Evolutionary conservation across 768 basidiomycete species (phyloP).

Genomic region (Tephrocybe sp.): DNA sequence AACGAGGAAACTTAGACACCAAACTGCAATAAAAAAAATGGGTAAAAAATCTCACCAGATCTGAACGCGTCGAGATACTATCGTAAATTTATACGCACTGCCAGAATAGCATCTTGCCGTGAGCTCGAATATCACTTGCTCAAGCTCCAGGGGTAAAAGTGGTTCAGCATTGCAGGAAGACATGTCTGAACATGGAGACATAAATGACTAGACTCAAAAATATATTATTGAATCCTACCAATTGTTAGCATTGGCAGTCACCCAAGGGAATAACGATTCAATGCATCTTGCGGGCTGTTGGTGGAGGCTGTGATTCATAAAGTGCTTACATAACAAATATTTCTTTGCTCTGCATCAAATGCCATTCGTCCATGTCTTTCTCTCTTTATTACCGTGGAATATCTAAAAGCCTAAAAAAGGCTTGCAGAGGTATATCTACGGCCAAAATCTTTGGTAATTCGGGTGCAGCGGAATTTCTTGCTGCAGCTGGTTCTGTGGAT

Average conservation of each 20-base stretch:
- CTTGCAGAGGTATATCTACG: slow-evolving; percentile 6
- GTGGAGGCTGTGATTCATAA: too few species aligned
- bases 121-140: slow-evolving; percentile 23
- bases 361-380: slow-evolving; percentile 8
- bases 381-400: slow-evolving; percentile 7
- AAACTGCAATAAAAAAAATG: not conserved
- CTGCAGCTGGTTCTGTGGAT: slow-evolving; percentile 31
- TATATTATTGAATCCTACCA: too few species aligned
- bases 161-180: slow-evolving; percentile 2
- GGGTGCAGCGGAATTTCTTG: slow-evolving; percentile 34
- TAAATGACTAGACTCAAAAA: too few species aligned
- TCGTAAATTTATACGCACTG: slow-evolving; percentile 15
- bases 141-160: slow-evolving; percentile 22
- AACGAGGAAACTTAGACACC: not conserved
- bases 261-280: too few species aligned
- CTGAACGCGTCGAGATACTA: slow-evolving; percentile 21
- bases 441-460: slow-evolving; percentile 27
- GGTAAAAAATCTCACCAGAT: slow-evolving; percentile 23
- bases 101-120: slow-evolving; percentile 18
- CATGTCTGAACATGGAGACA: not conserved
- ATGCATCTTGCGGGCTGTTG: too few species aligned
- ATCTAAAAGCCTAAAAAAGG: not conserved
- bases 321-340: slow-evolving; percentile 11
- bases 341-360: not conserved
- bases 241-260: too few species aligned